phyloP scores from a whole-genome alignment of 306 rosid genomes.

The Acacia confusa region DNA sequence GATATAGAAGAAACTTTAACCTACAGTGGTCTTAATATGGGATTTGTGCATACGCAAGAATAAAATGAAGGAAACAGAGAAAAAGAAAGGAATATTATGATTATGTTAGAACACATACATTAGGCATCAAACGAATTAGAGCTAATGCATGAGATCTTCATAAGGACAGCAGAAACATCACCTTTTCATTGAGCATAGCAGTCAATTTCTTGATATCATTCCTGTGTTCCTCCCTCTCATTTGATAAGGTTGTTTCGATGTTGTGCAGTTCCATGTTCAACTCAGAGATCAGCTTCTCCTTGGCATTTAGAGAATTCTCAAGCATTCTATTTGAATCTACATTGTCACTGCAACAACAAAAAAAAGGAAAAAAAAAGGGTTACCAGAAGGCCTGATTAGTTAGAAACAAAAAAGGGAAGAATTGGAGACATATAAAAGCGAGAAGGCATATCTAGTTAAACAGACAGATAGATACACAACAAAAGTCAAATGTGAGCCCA shows the following conservation, averaged over 20 bases:
- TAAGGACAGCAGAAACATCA: conserved; percentile 30
- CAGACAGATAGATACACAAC: conserved; percentile 14
- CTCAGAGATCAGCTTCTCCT: conserved; percentile 91
- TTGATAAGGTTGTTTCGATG: conserved; percentile 80
- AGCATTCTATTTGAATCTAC: conserved; percentile 76
- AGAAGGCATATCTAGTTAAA: conserved; percentile 13
- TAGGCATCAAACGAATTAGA: background rate
- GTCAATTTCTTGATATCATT: conserved; percentile 84
- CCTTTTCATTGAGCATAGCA: conserved; percentile 83
- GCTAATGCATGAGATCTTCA: conserved; percentile 16
- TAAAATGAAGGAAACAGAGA: background rate
- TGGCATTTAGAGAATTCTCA: conserved; percentile 90
- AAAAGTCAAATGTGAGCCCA: conserved; percentile 6
- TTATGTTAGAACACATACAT: background rate
- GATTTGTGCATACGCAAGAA: background rate
- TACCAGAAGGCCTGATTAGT: conserved; percentile 20
- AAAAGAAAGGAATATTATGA: background rate
- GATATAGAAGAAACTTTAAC: background rate
- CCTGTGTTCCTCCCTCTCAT: conserved; percentile 84
- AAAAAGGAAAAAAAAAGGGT: conserved; percentile 10
- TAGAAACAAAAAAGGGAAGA: background rate
- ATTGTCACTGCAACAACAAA: conserved; percentile 58
- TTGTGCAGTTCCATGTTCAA: conserved; percentile 94
- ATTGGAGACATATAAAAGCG: conserved; percentile 4
- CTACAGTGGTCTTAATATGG: background rate